Conservation (phyloP, 768 basidiomycete species). For the Kwoniella europaea region DNA sequence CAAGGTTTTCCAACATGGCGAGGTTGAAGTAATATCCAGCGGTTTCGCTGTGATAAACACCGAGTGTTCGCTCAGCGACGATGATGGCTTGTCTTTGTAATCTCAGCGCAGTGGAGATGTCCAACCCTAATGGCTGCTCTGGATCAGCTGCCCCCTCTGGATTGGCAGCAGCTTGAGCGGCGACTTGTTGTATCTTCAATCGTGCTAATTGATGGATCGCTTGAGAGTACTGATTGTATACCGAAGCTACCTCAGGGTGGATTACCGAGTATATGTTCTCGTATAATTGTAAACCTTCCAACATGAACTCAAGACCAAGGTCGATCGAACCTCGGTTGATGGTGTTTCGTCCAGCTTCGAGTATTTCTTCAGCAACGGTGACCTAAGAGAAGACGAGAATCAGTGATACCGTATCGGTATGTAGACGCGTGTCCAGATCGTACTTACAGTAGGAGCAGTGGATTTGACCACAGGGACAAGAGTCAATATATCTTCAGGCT, state of each 20-base stretch:
- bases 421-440: neutral
- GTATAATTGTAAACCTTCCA: constrained; percentile 59
- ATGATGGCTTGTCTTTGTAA: constrained; percentile 61
- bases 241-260: constrained; percentile 60
- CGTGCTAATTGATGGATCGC: constrained; percentile 59
- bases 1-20: constrained; percentile 60
- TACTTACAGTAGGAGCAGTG: constrained; percentile 56
- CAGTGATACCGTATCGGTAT: neutral
- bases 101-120: constrained; percentile 57
- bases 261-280: constrained; percentile 61
- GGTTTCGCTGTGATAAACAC: constrained; percentile 59
- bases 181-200: constrained; percentile 52
- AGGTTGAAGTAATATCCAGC: constrained; percentile 60
- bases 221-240: constrained; percentile 60
- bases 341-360: constrained; percentile 58
- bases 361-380: constrained; percentile 59
- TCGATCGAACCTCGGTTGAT: constrained; percentile 58
- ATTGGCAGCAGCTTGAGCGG: constrained; percentile 22
- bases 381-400: constrained; percentile 35
- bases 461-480: constrained; percentile 59
- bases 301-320: constrained; percentile 59
- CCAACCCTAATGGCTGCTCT: constrained; percentile 53
- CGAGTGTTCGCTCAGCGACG: constrained; percentile 59
- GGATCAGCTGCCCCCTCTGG: constrained; percentile 49
- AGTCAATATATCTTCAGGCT: constrained; percentile 59